phyloP scores from a whole-genome alignment of 768 basidiomycete species.

The Boletus tylopilopsis region DNA sequence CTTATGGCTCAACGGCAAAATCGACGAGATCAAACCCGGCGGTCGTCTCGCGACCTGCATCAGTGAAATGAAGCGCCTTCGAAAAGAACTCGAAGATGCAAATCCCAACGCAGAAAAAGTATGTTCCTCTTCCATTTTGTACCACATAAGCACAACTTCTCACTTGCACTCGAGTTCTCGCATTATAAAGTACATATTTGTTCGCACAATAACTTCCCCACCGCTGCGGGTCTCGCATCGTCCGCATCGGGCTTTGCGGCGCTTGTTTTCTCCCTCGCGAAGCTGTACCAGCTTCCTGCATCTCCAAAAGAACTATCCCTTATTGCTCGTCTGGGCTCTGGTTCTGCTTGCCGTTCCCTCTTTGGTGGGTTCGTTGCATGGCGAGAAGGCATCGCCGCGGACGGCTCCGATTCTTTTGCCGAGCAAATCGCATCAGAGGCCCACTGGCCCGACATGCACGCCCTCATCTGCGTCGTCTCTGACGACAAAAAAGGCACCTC shows the following conservation, averaged over 20 bases:
- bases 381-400: slow-evolving; percentile 51
- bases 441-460: slow-evolving; percentile 96
- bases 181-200: slow-evolving; percentile 76
- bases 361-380: slow-evolving; percentile 98
- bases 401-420: slow-evolving; percentile 86
- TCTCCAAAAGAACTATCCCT: slow-evolving; percentile 81
- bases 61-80: slow-evolving; percentile 74
- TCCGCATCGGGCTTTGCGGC: slow-evolving; percentile 98
- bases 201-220: slow-evolving; percentile 98
- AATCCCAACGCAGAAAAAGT: slow-evolving; percentile 67
- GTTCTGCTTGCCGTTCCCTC: slow-evolving; percentile 96
- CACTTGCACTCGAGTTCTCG: slow-evolving; percentile 13
- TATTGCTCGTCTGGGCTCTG: slow-evolving; percentile 96
- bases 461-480: slow-evolving; percentile 94
- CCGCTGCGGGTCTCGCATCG: slow-evolving; percentile 95
- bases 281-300: slow-evolving; percentile 78
- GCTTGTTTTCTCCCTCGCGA: slow-evolving; percentile 82
- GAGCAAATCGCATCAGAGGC: slow-evolving; percentile 77
- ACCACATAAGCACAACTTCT: neutral
- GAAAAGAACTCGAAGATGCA: slow-evolving; percentile 71
- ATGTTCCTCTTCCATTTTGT: neutral
- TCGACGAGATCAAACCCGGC: slow-evolving; percentile 81
- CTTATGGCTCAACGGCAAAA: slow-evolving; percentile 93
- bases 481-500: slow-evolving; percentile 96
- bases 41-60: slow-evolving; percentile 86